Evolutionary conservation across 2,329 filamentous ascomycete species (phyloP), one percentile per base, ranked within the genome.

Genomic region (Metarhizium rileyi): DNA sequence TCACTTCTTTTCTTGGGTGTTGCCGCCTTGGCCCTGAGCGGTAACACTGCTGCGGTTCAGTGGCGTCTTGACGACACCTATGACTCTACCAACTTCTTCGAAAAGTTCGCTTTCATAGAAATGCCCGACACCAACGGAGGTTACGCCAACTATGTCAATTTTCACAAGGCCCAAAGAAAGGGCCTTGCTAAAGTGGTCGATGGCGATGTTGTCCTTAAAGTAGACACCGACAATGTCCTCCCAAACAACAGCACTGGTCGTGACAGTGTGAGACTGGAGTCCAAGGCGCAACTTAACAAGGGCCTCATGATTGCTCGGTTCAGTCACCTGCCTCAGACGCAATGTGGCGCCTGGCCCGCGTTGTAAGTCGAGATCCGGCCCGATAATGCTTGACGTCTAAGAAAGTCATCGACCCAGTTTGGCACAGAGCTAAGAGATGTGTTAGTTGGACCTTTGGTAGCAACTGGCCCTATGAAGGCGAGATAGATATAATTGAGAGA

Each of bases 291-390:
- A 6, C 90, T 84, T 68, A 78, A 73, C 53, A 73, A 80, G 50
- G 85, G 83, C 25, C 77, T 89, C 26, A 76, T 89, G 58, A 78
- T 90, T 41, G 71, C 83, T 42, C 81, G 87, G 60, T 78, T 89
- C 55, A 72, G 69, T 14, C 84, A 89, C 58, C 81, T 90, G 68
- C 85, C 86, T 27, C 72, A 70, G 49, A 73, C 75, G 9, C 69
- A 73, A 41, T 89, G 86, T 57, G 85, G 86, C 46, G 73, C 77
- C 7, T 90, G 86, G 86, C 86, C 86, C 4, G 83, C 84, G 67
- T 74, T 84, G 74, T 79, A 69, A 66, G 69, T 36, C n/a, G 33
- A 6, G 4, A 14, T 36, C 33, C 14, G 9, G 33, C 33, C 6
- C 6, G 10, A 36, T 38, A 22, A 4, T 47, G 7, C 48, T 46